These are phyloP conservation scores for Myriangium duriaei DNA, from an alignment of 2,329 filamentous ascomycete genomes.

Conservation along the genomic window DNA sequence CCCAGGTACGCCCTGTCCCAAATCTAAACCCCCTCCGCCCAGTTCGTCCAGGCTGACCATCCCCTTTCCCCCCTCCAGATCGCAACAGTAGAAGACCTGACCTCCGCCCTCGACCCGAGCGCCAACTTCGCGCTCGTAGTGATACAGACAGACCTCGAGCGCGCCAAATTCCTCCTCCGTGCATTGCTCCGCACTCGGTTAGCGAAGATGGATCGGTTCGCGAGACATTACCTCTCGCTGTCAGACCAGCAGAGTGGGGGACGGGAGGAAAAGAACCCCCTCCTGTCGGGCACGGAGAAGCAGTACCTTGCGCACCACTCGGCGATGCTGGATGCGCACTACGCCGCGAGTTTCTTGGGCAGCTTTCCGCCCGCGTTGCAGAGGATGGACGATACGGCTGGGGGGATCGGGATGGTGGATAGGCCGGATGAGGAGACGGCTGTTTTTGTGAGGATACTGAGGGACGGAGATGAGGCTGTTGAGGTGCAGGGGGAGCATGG, in stretches of 20 bases:
- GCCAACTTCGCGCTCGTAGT: slow-evolving; percentile 90
- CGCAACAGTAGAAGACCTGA: slow-evolving; percentile 45
- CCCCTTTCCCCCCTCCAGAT: slow-evolving; percentile 31
- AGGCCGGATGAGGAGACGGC: slow-evolving; percentile 68
- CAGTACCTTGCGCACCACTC: slow-evolving; percentile 79
- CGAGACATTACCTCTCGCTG: slow-evolving; percentile 19
- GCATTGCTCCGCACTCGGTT: slow-evolving; percentile 74
- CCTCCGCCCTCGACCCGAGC: slow-evolving; percentile 74
- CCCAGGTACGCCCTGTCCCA: slow-evolving; percentile 41
- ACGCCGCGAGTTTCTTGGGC: slow-evolving; percentile 69
- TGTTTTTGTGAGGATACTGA: slow-evolving; percentile 68
- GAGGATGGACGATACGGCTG: slow-evolving; percentile 79
- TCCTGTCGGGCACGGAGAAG: slow-evolving; percentile 54
- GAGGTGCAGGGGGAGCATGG: slow-evolving; percentile 49
- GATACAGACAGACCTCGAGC: slow-evolving; percentile 88
- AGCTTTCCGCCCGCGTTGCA: slow-evolving; percentile 70
- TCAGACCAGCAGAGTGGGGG: slow-evolving; percentile 7
- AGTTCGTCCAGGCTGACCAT: background rate
- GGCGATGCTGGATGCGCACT: slow-evolving; percentile 71
- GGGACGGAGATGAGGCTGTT: slow-evolving; percentile 41
- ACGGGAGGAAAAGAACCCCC: background rate
- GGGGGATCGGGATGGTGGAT: slow-evolving; percentile 87
- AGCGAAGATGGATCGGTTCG: slow-evolving; percentile 53
- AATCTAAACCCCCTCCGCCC: slow-evolving; percentile 30
- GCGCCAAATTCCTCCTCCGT: slow-evolving; percentile 82